Base-by-base conservation (phyloP, 805 yeast species). In the Diddensiella santjacobensis region DNA sequence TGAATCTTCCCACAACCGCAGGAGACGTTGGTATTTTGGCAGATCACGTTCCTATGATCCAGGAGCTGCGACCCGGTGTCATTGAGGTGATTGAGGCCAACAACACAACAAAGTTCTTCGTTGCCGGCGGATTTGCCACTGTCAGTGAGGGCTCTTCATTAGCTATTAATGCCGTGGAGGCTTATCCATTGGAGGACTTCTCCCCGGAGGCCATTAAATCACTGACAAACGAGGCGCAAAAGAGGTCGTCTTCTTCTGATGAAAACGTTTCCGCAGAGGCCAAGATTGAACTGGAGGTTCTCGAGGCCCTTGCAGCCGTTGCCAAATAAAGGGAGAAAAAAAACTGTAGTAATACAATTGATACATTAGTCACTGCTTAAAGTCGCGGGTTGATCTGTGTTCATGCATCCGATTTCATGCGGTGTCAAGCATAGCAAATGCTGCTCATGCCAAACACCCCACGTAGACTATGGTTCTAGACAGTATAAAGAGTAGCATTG, bases 21-120 rank as follows among this genome's bases (percentile, higher is more conserved):
- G 99, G 99, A 70, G 95, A 87, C 67, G 80, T 91, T 72, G 99
- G 99, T 87, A 80, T 93, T 58, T 76, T 93, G 67, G 96, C 98
- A 62, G 84, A 87, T 76, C 99, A 93, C 81, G 96, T 93, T 65
- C 98, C 99, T 63, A 81, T 86, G 63, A 88, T 91, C 57, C 98
- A 93, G 75, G 96, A 93, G 78, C 82, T 93, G 69, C 80, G 83
- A 66, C 96, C 99, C 61, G 99, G 99, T 71, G 78, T 93, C 54
- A 84, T 93, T 63, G 96, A 90, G 71, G 81, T 93, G 66, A 84
- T 87, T 58, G 91, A 87, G 71, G 78, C 81, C 64, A 70, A 84
- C 48, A 85, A 85, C 62, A 70, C 84, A 57, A 74, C 80, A 67
- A 75, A 79, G 71, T 91, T 71, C 77, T 93, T 91, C 62, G 89